Base-by-base conservation (phyloP, 257 asterid genomes). In the Perilla frutescens region DNA sequence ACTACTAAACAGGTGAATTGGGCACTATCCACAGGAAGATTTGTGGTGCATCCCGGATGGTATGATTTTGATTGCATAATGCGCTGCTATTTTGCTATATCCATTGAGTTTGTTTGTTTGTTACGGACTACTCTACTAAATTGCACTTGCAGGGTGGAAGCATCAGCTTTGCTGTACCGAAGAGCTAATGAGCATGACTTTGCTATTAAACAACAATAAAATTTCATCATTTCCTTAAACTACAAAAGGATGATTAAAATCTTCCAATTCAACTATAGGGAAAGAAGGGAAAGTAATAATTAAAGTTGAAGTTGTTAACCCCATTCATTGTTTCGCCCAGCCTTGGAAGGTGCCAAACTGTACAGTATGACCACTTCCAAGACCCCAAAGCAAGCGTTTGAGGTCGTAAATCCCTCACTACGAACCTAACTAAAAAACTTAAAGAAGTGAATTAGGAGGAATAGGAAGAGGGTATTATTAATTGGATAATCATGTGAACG, bases 31-130 rank as follows among this genome's bases (percentile, higher is more conserved):
- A 80, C 53, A 0, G 97, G 97, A 76, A 88, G 83, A 90, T 87
- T 81, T 79, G 99, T 90, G 36, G 99, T 95, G 76, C 87, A 87
- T 79, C 99, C 99, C 59, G 97, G 97, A 88, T 95, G 99, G 99
- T 95, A 89, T 73, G 89, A 66, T 45, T 70, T 60, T 56, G 20
- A 58, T 37, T 14, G 50, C 54, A 34, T 20, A 11, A 62, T 49
- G 14, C 73, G 37, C 13, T 39, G 4, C 0, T 7, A 0, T 4
- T 7, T 32, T 37, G 8, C 32, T 6, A 44, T 6, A 44, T 34
- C 37, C 4, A 2, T 34, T 34, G 37, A 34, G 3, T 34, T 34
- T 34, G 37, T 34, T 34, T 34, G 37, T 45, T 45, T 9, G 50
- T 45, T 45, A 48, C 15, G 15, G 3, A 13, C 2, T 43, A 73